phyloP scores from a whole-genome alignment of 2,329 filamentous ascomycete species.

The Allantophomopsis cytisporea region DNA sequence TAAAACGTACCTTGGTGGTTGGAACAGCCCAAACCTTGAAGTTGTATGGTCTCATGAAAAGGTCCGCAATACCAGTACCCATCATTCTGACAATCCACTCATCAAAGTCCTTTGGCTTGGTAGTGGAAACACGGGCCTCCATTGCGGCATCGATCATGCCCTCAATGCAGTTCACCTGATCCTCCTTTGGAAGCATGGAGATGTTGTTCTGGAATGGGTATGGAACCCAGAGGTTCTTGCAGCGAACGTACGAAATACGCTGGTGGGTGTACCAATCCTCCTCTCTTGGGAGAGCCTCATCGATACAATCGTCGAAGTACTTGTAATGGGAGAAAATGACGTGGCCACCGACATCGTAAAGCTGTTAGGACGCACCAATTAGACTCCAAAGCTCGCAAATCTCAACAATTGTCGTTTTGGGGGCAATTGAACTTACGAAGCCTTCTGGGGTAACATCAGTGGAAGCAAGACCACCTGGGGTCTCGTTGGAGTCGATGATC shows the following conservation, averaged over 20 bases:
- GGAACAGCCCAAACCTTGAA: conserved; percentile 99
- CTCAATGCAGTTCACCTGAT: conserved; percentile 88
- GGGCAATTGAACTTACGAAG: conserved; percentile 57
- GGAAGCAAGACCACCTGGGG: conserved; percentile 86
- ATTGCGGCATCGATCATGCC: conserved; percentile 92
- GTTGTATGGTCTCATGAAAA: conserved; percentile 99
- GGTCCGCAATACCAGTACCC: conserved; percentile 77
- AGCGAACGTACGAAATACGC: conserved; percentile 97
- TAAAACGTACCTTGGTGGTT: conserved; percentile 70
- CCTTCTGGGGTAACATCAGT: conserved; percentile 93
- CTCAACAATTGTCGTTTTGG: not conserved
- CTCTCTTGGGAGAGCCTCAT: conserved; percentile 88
- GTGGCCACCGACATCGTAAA: conserved; percentile 97
- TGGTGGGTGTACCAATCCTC: conserved; percentile 97
- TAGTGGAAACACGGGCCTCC: conserved; percentile 72
- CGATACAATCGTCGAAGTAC: conserved; percentile 98
- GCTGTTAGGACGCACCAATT: conserved; percentile 32
- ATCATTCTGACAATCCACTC: conserved; percentile 95
- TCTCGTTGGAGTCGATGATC: conserved; percentile 86
- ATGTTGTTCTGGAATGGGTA: conserved; percentile 99
- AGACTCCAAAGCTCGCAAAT: conserved; percentile 3
- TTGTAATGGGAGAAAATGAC: conserved; percentile 99
- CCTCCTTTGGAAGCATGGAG: conserved; percentile 92
- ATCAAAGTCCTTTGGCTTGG: conserved; percentile 93
- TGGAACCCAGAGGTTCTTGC: conserved; percentile 91